Evolutionary conservation across 768 basidiomycete genomes (phyloP), one percentile per base, ranked within the genome.

Genomic region (Lentinus brumalis): DNA sequence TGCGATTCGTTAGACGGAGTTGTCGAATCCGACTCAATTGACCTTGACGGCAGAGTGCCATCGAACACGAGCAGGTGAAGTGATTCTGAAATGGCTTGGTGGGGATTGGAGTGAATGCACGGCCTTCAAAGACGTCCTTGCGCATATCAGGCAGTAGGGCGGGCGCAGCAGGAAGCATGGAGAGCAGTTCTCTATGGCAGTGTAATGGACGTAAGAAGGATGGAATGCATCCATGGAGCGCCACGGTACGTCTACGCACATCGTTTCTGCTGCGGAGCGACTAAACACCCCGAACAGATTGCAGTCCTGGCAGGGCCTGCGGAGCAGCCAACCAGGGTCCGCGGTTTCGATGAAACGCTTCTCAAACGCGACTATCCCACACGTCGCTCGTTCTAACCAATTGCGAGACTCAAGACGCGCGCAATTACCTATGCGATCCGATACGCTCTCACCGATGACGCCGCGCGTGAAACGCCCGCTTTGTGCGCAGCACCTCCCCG

Each of bases 401-500:
- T 60, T 41, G 30, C 45, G 53, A 50, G 26, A 26, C 44, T 14
- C 52, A 38, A 38, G 56, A 50, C 53, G 52, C 26, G 38, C 32
- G 32, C 18, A 21, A 21, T 10, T 31, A 18, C 61, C 57, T 11
- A 45, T 30, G 16, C 12, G 41, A 56, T 21, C 26, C 47, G 16
- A 31, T 31, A 15, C 40, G 50, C 53, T 63, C 62, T 50, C 62
- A 63, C 62, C 62, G 42, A 54, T 42, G 42, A 53, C 61, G 21
- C 62, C 57, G 38, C 47, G 47, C 59, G 52, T 47, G 10, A 31
- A 30, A 42, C 52, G 53, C 38, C 56, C 56, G 56, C 52, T 41
- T 44, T 58, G 45, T n/a, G 58, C 62, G 62, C 62, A 64, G 62
- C 62, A 60, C 55, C 55, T 53, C 30, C 54, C 41, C 26, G 16